These are phyloP conservation scores for Psidium friedrichsthalianum DNA, from an alignment of 345 rosid species.

Conservation along the genomic window DNA sequence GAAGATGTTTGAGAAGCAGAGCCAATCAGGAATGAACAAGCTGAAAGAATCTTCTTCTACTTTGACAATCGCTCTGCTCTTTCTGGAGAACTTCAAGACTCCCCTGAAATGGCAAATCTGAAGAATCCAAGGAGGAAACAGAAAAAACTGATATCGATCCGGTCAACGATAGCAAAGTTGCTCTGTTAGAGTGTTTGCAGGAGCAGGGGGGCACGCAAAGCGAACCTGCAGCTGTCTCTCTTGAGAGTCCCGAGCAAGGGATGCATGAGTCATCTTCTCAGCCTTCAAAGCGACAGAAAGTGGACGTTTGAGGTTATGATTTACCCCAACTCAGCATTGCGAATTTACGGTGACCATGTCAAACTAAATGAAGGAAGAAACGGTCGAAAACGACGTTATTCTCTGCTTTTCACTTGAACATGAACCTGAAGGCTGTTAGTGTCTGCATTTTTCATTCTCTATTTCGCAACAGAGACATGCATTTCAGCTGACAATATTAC, in stretches of 20 bases:
- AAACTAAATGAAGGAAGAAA: background rate
- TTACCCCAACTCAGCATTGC: background rate
- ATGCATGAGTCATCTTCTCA: conserved; percentile 6
- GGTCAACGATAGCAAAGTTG: background rate
- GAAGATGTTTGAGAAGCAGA: conserved; percentile 94
- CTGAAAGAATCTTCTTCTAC: conserved; percentile 43
- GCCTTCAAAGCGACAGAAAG: conserved; percentile 47
- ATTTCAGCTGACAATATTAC: background rate
- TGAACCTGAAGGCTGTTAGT: background rate
- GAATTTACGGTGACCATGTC: conserved; percentile 4
- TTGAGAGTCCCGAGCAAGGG: conserved; percentile 12
- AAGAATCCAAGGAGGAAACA: conserved; percentile 16
- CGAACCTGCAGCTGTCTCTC: conserved; percentile 9
- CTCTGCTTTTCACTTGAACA: background rate
- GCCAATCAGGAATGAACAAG: conserved; percentile 43
- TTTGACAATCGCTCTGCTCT: conserved; percentile 24
- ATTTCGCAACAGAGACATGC: background rate
- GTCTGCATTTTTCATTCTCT: background rate
- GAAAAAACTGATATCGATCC: background rate
- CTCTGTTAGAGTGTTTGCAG: background rate
- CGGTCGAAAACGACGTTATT: background rate
- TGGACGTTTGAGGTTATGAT: background rate
- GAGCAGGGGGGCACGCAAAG: background rate
- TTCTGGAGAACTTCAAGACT: conserved; percentile 11
- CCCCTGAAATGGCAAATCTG: conserved; percentile 20